Conservation (phyloP, 805 yeast species). For the Yamadazyma kitorensis region DNA sequence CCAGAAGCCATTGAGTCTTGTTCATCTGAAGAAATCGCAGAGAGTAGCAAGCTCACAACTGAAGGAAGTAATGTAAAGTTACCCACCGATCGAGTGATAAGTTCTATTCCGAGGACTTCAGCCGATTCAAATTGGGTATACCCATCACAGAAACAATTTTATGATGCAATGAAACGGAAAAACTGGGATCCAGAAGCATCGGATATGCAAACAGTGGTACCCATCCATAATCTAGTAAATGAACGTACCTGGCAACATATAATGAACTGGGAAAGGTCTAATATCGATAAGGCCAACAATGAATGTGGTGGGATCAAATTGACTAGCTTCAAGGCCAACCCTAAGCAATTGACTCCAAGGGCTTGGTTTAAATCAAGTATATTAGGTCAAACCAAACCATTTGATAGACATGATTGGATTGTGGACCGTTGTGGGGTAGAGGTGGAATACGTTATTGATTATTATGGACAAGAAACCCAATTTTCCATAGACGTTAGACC, state of each 20-base stretch:
- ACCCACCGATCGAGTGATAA: slow-evolving; percentile 72
- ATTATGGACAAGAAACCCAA: slow-evolving; percentile 58
- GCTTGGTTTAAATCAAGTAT: slow-evolving; percentile 65
- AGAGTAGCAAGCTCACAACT: too few relatives aligned
- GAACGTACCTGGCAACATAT: slow-evolving; percentile 91
- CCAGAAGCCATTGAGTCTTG: slow-evolving; percentile 31
- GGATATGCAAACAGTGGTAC: slow-evolving; percentile 90
- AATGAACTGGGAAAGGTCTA: slow-evolving; percentile 70
- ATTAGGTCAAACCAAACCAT: slow-evolving; percentile 75
- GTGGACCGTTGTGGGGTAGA: slow-evolving; percentile 79
- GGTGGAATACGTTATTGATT: slow-evolving; percentile 91
- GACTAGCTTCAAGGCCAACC: slow-evolving; percentile 86
- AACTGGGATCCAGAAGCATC: slow-evolving; percentile 77
- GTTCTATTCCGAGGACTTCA: slow-evolving; percentile 79
- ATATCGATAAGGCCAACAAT: slow-evolving; percentile 44
- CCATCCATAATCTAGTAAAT: slow-evolving; percentile 90
- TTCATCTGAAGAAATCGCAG: slow-evolving; percentile 16
- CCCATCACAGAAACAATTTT: slow-evolving; percentile 94
- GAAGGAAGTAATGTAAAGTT: slow-evolving; percentile 47
- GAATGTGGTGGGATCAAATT: slow-evolving; percentile 82
- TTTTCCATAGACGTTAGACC: slow-evolving; percentile 91
- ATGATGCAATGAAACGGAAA: slow-evolving; percentile 89
- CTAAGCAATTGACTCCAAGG: slow-evolving; percentile 80
- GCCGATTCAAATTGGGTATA: slow-evolving; percentile 77
- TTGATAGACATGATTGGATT: slow-evolving; percentile 96